Conservation (phyloP, 108 stramenopile species). For the Pseudonitzschia multiseries region DNA sequence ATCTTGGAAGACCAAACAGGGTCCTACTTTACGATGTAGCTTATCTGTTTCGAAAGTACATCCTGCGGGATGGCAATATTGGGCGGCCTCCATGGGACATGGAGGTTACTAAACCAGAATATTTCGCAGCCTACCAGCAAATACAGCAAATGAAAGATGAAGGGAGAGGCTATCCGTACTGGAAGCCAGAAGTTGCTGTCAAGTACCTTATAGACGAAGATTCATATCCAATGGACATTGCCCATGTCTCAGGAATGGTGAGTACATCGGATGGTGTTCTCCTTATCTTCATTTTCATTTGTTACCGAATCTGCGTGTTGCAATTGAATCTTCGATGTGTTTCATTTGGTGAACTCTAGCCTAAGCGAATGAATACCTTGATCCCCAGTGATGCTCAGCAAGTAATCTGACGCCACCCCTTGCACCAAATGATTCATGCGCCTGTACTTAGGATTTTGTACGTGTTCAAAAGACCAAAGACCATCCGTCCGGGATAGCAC, state of each 20-base stretch:
- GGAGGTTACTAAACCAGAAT: conserved; percentile 57
- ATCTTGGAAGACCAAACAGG: conserved; percentile 63
- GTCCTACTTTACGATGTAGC: conserved; percentile 63
- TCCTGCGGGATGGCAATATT: conserved; percentile 14
- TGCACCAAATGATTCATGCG: neutral
- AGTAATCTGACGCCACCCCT: neutral
- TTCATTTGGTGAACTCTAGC: neutral
- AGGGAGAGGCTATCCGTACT: conserved; percentile 70
- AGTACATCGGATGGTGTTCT: neutral
- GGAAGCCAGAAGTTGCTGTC: conserved; percentile 82
- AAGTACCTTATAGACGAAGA: conserved; percentile 74
- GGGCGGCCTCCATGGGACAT: conserved; percentile 72
- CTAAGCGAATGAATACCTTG: neutral
- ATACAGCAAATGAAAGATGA: conserved; percentile 58
- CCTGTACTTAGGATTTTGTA: conserved; percentile 38
- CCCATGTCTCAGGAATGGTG: conserved; percentile 34
- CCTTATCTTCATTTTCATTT: neutral
- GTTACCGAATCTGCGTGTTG: neutral
- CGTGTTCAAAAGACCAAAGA: conserved; percentile 36
- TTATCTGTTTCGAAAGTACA: conserved; percentile 51
- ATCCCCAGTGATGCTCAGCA: neutral
- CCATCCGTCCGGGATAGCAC: conserved; percentile 65
- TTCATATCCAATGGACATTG: conserved; percentile 62
- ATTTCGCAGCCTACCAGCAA: conserved; percentile 43
- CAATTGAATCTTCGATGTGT: too few species aligned